Evolutionary conservation across 805 yeast genomes (phyloP).

Genomic region (Candida manassasensis): DNA sequence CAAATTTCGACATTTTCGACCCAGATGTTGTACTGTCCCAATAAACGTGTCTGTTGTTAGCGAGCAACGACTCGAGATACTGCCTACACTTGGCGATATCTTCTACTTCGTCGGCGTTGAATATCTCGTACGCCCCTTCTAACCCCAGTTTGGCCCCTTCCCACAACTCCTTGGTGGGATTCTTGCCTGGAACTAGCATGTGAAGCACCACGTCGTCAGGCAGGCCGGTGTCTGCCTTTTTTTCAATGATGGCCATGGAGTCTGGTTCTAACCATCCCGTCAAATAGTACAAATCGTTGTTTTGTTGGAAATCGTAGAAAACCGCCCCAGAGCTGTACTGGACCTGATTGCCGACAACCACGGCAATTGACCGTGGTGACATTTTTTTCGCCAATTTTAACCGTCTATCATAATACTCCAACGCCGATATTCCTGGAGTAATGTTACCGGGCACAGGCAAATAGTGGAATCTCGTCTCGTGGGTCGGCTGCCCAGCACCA

Average conservation of each 20-base stretch:
- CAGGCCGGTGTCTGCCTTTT: slow-evolving; percentile 43
- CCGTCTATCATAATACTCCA: slow-evolving; percentile 77
- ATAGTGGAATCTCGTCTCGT: slow-evolving; percentile 76
- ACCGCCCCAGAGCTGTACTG: slow-evolving; percentile 88
- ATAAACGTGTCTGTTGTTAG: slow-evolving; percentile 47
- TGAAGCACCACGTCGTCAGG: slow-evolving; percentile 56
- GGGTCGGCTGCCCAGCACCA: slow-evolving; percentile 78
- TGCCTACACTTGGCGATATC: slow-evolving; percentile 41
- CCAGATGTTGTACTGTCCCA: slow-evolving; percentile 40
- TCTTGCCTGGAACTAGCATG: slow-evolving; percentile 82
- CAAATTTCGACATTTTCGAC: slow-evolving; percentile 12
- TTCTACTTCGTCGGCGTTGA: slow-evolving; percentile 79
- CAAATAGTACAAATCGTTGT: slow-evolving; percentile 78
- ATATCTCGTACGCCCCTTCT: slow-evolving; percentile 73
- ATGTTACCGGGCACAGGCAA: slow-evolving; percentile 69
- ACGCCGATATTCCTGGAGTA: slow-evolving; percentile 82
- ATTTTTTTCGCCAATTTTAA: slow-evolving; percentile 49
- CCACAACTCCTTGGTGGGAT: slow-evolving; percentile 81
- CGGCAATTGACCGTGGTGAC: slow-evolving; percentile 63
- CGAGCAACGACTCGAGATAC: slow-evolving; percentile 45
- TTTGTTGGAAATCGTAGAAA: slow-evolving; percentile 88
- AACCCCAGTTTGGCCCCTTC: slow-evolving; percentile 91
- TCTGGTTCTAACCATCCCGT: slow-evolving; percentile 94
- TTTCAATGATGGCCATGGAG: slow-evolving; percentile 64
- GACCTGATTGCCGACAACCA: slow-evolving; percentile 65